Evolutionary conservation across 805 yeast genomes (phyloP).

Genomic region (Saccharomycopsis olivae): DNA sequence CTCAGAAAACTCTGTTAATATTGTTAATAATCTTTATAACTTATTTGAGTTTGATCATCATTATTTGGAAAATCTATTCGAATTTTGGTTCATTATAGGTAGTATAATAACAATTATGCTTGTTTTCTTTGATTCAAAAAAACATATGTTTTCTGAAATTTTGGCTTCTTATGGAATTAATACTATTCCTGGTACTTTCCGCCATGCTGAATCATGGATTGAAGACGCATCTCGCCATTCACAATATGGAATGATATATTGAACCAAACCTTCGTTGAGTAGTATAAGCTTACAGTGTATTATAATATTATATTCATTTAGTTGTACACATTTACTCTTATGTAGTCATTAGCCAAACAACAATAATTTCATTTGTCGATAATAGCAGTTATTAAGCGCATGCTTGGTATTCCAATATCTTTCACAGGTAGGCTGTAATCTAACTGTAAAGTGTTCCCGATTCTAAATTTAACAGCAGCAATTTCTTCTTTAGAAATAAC

Average conservation of each 20-base stretch:
- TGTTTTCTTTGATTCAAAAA: too few relatives aligned
- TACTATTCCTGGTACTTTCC: too few relatives aligned
- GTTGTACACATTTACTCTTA: too few relatives aligned
- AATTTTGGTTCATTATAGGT: conserved; percentile 9
- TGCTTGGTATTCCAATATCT: conserved; percentile 2
- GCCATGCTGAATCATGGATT: too few relatives aligned
- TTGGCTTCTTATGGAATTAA: too few relatives aligned
- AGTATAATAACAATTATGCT: conserved; percentile 9
- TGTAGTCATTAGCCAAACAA: too few relatives aligned
- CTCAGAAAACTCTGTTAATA: conserved; percentile 5
- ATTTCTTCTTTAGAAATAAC: conserved; percentile 3
- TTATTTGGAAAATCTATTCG: conserved; percentile 15
- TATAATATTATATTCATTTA: too few relatives aligned
- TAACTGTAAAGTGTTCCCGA: conserved; percentile 4
- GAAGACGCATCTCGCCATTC: too few relatives aligned
- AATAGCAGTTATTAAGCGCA: conserved; percentile 4
- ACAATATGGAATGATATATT: too few relatives aligned
- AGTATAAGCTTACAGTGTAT: too few relatives aligned
- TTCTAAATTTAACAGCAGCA: conserved; percentile 5
- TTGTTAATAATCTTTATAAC: conserved; percentile 7
- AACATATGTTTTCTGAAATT: too few relatives aligned
- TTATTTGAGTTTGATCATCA: conserved; percentile 5
- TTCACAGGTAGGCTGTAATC: conserved; percentile 10
- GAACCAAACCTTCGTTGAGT: too few relatives aligned
- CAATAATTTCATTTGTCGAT: background rate